phyloP scores from a whole-genome alignment of 2,329 filamentous ascomycete species.

The Nigrospora osmanthi region DNA sequence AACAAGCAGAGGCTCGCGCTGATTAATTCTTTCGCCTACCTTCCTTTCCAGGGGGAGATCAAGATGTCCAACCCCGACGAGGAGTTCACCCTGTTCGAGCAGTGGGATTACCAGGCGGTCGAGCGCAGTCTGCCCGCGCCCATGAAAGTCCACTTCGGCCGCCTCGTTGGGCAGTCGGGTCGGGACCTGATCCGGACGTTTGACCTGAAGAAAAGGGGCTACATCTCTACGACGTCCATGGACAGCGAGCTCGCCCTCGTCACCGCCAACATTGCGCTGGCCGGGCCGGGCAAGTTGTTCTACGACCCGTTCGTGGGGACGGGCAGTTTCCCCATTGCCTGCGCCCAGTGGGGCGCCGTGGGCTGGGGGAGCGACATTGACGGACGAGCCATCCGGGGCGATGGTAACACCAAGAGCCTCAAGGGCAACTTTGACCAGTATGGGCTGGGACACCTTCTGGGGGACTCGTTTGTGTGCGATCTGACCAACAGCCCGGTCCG shows the following conservation, averaged over 20 bases:
- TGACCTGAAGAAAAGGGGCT: conserved; percentile 85
- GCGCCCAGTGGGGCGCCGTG: conserved; percentile 80
- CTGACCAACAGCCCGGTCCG: conserved; percentile 78
- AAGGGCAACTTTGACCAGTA: conserved; percentile 81
- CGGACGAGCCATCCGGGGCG: conserved; percentile 76
- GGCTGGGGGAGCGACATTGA: conserved; percentile 90
- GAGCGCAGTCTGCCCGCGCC: conserved; percentile 44
- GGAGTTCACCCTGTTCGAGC: conserved; percentile 74
- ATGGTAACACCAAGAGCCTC: conserved; percentile 42
- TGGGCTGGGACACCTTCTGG: conserved; percentile 53
- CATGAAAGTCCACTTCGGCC: conserved; percentile 61
- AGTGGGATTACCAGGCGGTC: conserved; percentile 56
- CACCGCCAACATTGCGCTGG: conserved; percentile 84
- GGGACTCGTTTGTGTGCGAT: conserved; percentile 79
- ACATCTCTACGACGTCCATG: conserved; percentile 97
- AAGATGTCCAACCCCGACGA: conserved; percentile 65
- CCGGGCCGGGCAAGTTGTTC: conserved; percentile 74
- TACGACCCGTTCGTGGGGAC: conserved; percentile 97
- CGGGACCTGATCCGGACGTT: conserved; percentile 65
- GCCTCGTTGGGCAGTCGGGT: conserved; percentile 58
- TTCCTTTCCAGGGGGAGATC: conserved; percentile 73
- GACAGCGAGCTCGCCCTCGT: conserved; percentile 87
- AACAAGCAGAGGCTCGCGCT: conserved; percentile 58
- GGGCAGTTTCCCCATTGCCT: conserved; percentile 84
- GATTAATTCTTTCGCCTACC: conserved; percentile 75